Conservation (phyloP, 495 filamentous ascomycete species). For the Penicillium odoratum region DNA sequence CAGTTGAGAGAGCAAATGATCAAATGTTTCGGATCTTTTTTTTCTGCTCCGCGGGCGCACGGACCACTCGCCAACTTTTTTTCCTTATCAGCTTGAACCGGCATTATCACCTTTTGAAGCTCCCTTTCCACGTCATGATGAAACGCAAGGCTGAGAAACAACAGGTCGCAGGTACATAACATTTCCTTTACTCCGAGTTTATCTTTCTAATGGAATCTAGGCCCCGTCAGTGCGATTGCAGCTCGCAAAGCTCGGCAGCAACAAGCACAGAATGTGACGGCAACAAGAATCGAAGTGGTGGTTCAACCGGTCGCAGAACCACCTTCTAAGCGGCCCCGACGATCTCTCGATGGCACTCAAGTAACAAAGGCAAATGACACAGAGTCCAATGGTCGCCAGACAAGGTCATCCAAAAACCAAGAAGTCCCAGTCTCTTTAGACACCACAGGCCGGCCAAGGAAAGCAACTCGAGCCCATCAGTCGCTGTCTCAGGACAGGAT, state of each 20-base stretch:
- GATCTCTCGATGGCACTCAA: conserved; percentile 27
- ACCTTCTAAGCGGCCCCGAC: conserved; percentile 38
- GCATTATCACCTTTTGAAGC: conserved; percentile 24
- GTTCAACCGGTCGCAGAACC: conserved; percentile 29
- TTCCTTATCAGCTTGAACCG: conserved; percentile 30
- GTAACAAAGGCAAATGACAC: conserved; percentile 4
- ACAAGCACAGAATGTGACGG: conserved; percentile 26
- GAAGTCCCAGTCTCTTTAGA: conserved; percentile 15
- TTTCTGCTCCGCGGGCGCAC: conserved; percentile 49
- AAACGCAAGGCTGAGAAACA: conserved; percentile 50
- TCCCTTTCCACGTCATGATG: conserved; percentile 21
- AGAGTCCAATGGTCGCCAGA: conserved; percentile 21
- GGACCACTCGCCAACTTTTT: conserved; percentile 42
- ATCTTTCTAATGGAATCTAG: conserved; percentile 19
- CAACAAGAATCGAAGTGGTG: conserved; percentile 18
- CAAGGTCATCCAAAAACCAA: conserved; percentile 29
- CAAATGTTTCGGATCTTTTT: conserved; percentile 37
- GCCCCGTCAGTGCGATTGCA: conserved; percentile 47
- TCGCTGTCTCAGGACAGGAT: background rate
- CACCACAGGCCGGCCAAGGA: conserved; percentile 7
- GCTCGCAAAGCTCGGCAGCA: conserved; percentile 51
- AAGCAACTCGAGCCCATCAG: conserved; percentile 6
- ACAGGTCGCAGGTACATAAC: conserved; percentile 33
- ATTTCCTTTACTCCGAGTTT: background rate
- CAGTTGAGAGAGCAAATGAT: conserved; percentile 18